Evolutionary conservation across 768 basidiomycete species (phyloP).

Genomic region (Postia placenta): DNA sequence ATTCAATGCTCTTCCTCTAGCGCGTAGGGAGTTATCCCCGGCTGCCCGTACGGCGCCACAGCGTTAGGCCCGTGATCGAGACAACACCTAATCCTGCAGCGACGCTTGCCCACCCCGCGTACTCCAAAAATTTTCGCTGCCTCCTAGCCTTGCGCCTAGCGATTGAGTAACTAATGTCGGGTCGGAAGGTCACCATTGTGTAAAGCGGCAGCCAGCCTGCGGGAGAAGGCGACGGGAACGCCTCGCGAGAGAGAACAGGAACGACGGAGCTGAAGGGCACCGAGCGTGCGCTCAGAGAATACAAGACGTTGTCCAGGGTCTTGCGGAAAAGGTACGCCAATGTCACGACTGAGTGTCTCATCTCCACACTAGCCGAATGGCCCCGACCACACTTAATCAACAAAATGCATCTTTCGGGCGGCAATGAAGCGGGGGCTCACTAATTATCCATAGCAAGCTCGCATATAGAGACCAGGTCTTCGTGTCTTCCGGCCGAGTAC

Average conservation of each 20-base stretch:
- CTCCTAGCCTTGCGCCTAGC: constrained; percentile 63
- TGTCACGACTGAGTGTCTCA: constrained; percentile 89
- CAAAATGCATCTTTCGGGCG: neutral
- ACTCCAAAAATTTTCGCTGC: constrained; percentile 61
- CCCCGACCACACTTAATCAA: constrained; percentile 4
- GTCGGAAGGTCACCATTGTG: constrained; percentile 97
- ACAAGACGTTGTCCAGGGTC: constrained; percentile 70
- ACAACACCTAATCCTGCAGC: constrained; percentile 37
- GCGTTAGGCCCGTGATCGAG: constrained; percentile 29
- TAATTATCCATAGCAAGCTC: constrained; percentile 96
- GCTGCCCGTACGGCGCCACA: constrained; percentile 18
- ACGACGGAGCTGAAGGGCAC: constrained; percentile 42
- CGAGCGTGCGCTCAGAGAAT: constrained; percentile 49
- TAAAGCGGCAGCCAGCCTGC: constrained; percentile 90
- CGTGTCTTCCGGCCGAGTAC: constrained; percentile 80
- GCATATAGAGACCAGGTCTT: constrained; percentile 86
- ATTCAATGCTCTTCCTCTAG: too few relatives aligned
- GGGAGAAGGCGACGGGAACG: constrained; percentile 38
- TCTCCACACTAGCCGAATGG: constrained; percentile 64
- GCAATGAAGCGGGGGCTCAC: constrained; percentile 45
- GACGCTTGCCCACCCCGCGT: constrained; percentile 43
- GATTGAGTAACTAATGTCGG: constrained; percentile 87
- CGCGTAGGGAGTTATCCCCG: constrained; percentile 22
- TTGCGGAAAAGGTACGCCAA: constrained; percentile 75
- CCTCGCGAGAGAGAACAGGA: constrained; percentile 23